phyloP scores from a whole-genome alignment of 108 stramenopile species.

The Conticribra guillardii region DNA sequence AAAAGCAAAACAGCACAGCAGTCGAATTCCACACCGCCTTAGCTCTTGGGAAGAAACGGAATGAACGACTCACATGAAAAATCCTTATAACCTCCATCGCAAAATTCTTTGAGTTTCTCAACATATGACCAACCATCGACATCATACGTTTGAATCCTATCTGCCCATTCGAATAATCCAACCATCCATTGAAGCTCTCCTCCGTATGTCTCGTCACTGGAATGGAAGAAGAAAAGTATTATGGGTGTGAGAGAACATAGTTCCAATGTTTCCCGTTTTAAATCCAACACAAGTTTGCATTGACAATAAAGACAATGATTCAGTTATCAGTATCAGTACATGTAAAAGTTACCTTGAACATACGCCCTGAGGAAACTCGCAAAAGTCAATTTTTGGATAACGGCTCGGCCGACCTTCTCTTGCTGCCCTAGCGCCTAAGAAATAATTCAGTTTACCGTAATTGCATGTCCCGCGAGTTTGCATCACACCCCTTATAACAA shows the following conservation, averaged over 20 bases:
- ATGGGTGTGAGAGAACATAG: too few species aligned
- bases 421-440: conserved; percentile 35
- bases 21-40: too few species aligned
- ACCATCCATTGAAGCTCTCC: conserved; percentile 55
- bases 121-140: conserved; percentile 47
- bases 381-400: conserved; percentile 50
- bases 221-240: too few species aligned
- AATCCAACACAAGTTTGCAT: too few species aligned
- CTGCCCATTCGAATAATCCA: conserved; percentile 52
- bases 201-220: conserved; percentile 39
- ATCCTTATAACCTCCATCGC: conserved; percentile 42
- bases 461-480: conserved; percentile 51
- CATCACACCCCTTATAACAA: conserved; percentile 29
- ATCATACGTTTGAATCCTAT: conserved; percentile 47
- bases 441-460: conserved; percentile 54
- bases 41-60: too few species aligned
- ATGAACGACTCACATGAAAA: too few species aligned
- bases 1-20: too few species aligned
- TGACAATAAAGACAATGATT: too few species aligned
- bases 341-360: conserved; percentile 35
- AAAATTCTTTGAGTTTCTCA: conserved; percentile 33
- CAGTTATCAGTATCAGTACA: too few species aligned
- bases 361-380: conserved; percentile 43
- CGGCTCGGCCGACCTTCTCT: conserved; percentile 31
- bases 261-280: too few species aligned